phyloP scores from a whole-genome alignment of 371 early-diverging fungal genomes.

The Actinomucor elegans region DNA sequence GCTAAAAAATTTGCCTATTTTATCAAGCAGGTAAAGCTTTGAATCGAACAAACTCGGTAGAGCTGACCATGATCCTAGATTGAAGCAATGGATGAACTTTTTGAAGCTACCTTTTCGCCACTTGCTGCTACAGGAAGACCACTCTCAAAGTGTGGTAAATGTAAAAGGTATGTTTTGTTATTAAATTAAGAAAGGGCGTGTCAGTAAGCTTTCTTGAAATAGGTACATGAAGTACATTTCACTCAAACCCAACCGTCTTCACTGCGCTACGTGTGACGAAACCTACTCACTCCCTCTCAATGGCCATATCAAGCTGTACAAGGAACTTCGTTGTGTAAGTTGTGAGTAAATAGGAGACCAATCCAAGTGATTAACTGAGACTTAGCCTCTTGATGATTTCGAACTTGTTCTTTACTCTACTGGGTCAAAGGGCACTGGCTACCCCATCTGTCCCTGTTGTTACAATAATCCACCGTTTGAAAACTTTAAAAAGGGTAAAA shows the following conservation, averaged over 20 bases:
- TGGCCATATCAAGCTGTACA: constrained; percentile 54
- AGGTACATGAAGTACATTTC: constrained; percentile 56
- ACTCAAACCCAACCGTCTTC: constrained; percentile 48
- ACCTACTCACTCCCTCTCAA: constrained; percentile 55
- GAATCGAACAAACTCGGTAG: no score
- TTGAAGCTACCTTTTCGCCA: constrained; percentile 57
- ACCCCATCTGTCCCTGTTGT: constrained; percentile 55
- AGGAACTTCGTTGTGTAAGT: constrained; percentile 51
- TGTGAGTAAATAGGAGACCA: no score
- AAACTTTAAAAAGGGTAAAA: constrained; percentile 37
- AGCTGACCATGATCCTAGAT: no score
- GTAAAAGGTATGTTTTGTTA: constrained; percentile 36
- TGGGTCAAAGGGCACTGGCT: constrained; percentile 54
- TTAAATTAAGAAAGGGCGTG: neutral
- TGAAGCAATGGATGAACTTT: constrained; percentile 52
- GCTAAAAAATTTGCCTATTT: constrained; percentile 50
- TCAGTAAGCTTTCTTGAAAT: neutral
- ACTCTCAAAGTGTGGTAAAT: constrained; percentile 57
- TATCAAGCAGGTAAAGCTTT: constrained; percentile 31
- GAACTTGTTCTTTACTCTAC: constrained; percentile 54
- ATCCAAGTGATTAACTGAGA: neutral
- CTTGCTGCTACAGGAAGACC: constrained; percentile 49
- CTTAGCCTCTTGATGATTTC: constrained; percentile 52
- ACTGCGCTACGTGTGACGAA: constrained; percentile 54
- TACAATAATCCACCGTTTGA: constrained; percentile 59